Percentiles rank a stretch among this genome's conserved stretches.
Conservation (phyloP, 1,139 yeast genomes). For the Geotrichum restrictum region DNA sequence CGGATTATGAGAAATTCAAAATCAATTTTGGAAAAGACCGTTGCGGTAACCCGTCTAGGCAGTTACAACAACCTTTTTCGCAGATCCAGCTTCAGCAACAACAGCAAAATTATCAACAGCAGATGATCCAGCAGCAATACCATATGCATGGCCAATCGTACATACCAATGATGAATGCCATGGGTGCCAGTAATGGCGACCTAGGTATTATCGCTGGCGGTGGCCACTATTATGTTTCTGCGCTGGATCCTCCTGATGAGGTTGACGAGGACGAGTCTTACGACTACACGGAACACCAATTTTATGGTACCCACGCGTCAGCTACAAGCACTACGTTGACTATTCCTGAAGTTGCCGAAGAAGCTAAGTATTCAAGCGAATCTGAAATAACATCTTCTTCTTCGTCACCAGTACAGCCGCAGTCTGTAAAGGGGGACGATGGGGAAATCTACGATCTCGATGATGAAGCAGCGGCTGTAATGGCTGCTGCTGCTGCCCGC, state of each 20-base stretch:
- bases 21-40: conserved; percentile 90
- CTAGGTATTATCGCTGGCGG: conserved; percentile 27
- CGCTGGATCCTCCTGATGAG: conserved; percentile 41
- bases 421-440: background rate
- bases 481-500: conserved; percentile 20
- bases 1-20: conserved; percentile 50
- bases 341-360: conserved; percentile 12
- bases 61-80: conserved; percentile 39
- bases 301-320: conserved; percentile 5
- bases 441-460: background rate
- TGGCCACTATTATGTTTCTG: conserved; percentile 67
- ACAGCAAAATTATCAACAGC: conserved; percentile 5
- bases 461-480: conserved; percentile 13
- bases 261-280: conserved; percentile 8
- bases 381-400: background rate
- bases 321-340: conserved; percentile 17
- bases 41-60: conserved; percentile 63
- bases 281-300: background rate
- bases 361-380: background rate
- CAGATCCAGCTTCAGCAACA: conserved; percentile 13
- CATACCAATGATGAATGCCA: background rate
- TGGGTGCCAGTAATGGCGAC: conserved; percentile 1
- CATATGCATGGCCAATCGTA: conserved; percentile 4
- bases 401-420: background rate
- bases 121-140: conserved; percentile 1